phyloP scores from a whole-genome alignment of 305 asterid species.

The Fraxinus sp. region DNA sequence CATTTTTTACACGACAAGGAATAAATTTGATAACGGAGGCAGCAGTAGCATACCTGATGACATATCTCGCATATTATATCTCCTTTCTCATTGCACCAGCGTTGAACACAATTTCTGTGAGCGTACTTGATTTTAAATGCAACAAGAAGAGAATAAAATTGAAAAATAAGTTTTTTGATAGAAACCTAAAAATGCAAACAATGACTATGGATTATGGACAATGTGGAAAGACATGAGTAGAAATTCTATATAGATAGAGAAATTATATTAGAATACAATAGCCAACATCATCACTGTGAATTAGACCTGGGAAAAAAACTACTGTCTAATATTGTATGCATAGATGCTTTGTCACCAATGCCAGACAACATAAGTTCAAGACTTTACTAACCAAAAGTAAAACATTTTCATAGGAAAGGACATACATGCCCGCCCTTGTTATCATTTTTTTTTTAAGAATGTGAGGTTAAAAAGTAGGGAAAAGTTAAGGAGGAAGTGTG shows the following conservation, averaged over 20 bases:
- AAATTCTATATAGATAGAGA: not conserved
- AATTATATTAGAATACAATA: not conserved
- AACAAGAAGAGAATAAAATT: not conserved
- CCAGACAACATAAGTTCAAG: not conserved
- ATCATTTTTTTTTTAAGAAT: not conserved
- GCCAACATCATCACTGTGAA: not conserved
- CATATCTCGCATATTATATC: conserved; percentile 11
- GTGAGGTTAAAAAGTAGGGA: not conserved
- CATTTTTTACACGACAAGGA: not conserved
- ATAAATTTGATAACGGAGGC: not conserved
- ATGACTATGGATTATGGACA: not conserved
- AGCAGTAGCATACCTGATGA: not conserved
- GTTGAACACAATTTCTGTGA: conserved; percentile 2
- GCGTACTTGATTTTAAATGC: not conserved
- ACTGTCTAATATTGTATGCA: not conserved
- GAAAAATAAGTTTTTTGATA: not conserved
- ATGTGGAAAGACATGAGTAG: not conserved
- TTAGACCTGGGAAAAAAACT: not conserved
- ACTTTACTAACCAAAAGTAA: not conserved
- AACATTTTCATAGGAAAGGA: not conserved
- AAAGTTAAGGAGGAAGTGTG: not conserved
- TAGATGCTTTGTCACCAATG: not conserved
- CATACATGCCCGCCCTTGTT: not conserved
- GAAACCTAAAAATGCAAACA: not conserved
- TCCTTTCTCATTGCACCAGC: conserved; percentile 13